Evolutionary conservation across 768 basidiomycete genomes (phyloP), one percentile per base, ranked within the genome.

Genomic region (Vararia minispora): DNA sequence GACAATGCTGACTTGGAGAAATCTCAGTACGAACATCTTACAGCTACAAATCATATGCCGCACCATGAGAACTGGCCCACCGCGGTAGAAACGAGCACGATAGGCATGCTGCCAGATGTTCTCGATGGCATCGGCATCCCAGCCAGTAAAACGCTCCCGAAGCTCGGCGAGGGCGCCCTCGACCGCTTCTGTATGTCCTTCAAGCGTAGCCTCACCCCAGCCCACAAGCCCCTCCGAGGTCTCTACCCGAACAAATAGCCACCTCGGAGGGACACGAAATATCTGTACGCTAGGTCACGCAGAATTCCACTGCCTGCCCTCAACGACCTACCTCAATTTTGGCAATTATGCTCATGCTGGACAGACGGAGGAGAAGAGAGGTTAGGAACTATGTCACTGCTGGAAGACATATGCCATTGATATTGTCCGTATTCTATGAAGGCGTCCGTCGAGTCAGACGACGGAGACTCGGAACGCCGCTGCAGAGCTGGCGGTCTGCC

Each of bases 201-300:
- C 83, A 2, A 85, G 67, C 0, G 79, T 82, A 20, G 65, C 74
- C 54, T 83, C 81, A 9, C 81, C 81, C 79, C 82, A 84, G 23
- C 81, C 80, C 21, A 82, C 66, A 18, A 74, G 54, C 1, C 74
- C 77, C 29, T 73, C 68, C 4, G 64, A 62, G 1, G 77, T 80
- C 46, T 74, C 72, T n/a, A 82, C 68, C 6, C 78, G 68, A 20
- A 82, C 74, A 48, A 84, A 81, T 4, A 85, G 61, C 81, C 80
- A 82, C 25, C 77, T 65, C 0, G 79, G 79, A 12, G 74, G 72
- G n/a, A 83, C 62, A 43, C 76, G 75, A 57, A 85, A 82, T 9
- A 64, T 58, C 71, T 75, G 48, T 10, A 13, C 17, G 13, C 31
- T 41, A 38, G 20, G 34, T 14, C 25, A n/a, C 14, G 37, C 28